Evolutionary conservation across 2,329 filamentous ascomycete species (phyloP), one percentile per base, ranked within the genome.

Genomic region (Aureobasidium sp.): DNA sequence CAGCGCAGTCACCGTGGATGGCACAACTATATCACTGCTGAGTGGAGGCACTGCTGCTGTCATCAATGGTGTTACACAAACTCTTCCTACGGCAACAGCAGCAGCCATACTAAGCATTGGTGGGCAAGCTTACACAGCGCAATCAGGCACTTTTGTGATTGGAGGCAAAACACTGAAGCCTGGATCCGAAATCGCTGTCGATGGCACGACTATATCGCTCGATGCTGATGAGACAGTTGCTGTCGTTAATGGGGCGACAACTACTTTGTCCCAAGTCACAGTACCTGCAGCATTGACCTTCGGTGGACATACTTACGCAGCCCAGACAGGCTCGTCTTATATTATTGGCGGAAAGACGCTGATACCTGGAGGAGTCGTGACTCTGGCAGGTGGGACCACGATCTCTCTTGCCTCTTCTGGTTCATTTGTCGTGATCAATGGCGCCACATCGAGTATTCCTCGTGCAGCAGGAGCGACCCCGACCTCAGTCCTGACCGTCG

Each of bases 371-470:
- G 60, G 63, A 29, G 34, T 59, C 5, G 39, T 61, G 13, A 61
- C 61, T n/a, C 12, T 63, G 20, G 44, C 51, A 46, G 64, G 34
- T 12, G 62, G 61, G 9, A 63, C 63, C 13, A 61, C 53, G 2
- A 39, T 66, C n/a, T 67, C 61, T 39, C 68, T 74, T 17, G 76
- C 66, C 2, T 66, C 72, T 0, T 73, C 68, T 5, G 77, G 75
- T 27, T 71, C 71, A 4, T 73, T 72, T 27, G 63, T 79, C 1
- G 72, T 79, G 6, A 64, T 79, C 41, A 74, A 73, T 34, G 74
- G 74, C 12, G 3, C 53, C 6, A 59, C 61, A 1, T 61, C 63
- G 3, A 60, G 57, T 4, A 55, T 59, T 15, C 53, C 61, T n/a
- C 52, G 51, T 13, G 39, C 61, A 12, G 64, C 64, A 29, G 67